These are phyloP conservation scores for Iberis pinnata DNA, from an alignment of 345 rosid species.

Conservation along the genomic window DNA sequence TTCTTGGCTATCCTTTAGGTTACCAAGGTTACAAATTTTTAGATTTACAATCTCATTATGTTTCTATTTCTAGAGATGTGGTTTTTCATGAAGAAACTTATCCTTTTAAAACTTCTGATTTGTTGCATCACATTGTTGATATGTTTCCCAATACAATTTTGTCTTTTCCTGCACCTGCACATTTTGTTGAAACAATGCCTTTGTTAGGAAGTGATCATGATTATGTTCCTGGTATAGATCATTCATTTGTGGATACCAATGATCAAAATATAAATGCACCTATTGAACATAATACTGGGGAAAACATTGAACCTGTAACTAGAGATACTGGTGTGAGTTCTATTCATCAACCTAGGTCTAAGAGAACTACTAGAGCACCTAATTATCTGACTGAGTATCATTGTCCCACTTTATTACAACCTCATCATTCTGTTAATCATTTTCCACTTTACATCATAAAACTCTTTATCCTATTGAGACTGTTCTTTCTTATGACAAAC, in stretches of 20 bases:
- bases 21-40: too few relatives aligned
- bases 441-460: background rate
- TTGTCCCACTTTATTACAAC: background rate
- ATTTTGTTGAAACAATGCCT: background rate
- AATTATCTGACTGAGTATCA: background rate
- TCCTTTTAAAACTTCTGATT: background rate
- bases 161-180: background rate
- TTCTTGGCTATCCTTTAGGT: background rate
- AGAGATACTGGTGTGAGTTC: background rate
- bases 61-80: background rate
- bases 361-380: background rate
- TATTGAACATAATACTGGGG: too few relatives aligned
- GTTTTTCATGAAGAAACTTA: background rate
- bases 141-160: background rate
- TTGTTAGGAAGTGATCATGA: too few relatives aligned
- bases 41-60: background rate
- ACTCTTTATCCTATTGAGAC: background rate
- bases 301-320: background rate
- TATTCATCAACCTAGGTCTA: background rate
- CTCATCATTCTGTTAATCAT: too few relatives aligned
- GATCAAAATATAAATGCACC: background rate
- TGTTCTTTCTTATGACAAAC: background rate
- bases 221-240: too few relatives aligned
- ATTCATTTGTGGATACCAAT: too few relatives aligned
- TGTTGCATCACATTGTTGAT: background rate